phyloP scores from a whole-genome alignment of 2,329 filamentous ascomycete species.

The Fusarium secorum region DNA sequence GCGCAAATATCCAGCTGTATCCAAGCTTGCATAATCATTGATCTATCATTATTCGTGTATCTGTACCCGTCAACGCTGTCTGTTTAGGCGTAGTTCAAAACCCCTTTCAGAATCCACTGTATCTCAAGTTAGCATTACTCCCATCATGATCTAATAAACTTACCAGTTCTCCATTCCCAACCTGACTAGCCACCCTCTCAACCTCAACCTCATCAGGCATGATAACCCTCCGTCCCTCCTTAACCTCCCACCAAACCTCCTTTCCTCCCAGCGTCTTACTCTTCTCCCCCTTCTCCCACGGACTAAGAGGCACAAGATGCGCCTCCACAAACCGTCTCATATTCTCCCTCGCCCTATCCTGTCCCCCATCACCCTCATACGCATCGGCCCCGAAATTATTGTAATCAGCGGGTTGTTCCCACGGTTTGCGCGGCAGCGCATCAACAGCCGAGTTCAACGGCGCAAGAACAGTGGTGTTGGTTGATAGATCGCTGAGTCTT shows the following conservation, averaged over 20 bases:
- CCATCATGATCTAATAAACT: slow-evolving; percentile 36
- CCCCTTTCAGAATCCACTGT: slow-evolving; percentile 71
- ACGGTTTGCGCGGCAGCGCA: slow-evolving; percentile 81
- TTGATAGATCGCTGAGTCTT: slow-evolving; percentile 70
- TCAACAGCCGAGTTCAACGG: slow-evolving; percentile 86
- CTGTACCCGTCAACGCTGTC: background rate
- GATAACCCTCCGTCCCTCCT: slow-evolving; percentile 72
- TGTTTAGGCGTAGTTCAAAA: slow-evolving; percentile 54
- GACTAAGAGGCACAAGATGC: slow-evolving; percentile 78
- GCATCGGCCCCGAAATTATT: slow-evolving; percentile 69
- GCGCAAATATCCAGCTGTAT: background rate
- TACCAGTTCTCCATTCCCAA: slow-evolving; percentile 85
- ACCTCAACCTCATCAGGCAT: slow-evolving; percentile 85
- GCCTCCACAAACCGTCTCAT: slow-evolving; percentile 83
- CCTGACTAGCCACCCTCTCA: slow-evolving; percentile 74
- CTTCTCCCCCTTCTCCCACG: slow-evolving; percentile 76
- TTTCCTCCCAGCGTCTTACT: slow-evolving; percentile 68
- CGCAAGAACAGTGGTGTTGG: slow-evolving; percentile 86
- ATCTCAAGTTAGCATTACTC: background rate
- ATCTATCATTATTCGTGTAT: slow-evolving; percentile 29
- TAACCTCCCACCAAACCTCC: slow-evolving; percentile 84
- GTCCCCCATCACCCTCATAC: slow-evolving; percentile 78
- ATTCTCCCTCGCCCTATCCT: slow-evolving; percentile 79
- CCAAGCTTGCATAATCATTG: slow-evolving; percentile 1
- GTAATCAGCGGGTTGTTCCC: slow-evolving; percentile 82